phyloP scores from a whole-genome alignment of 2,329 filamentous ascomycete species.

The Pseudocercospora pini-densiflorae region DNA sequence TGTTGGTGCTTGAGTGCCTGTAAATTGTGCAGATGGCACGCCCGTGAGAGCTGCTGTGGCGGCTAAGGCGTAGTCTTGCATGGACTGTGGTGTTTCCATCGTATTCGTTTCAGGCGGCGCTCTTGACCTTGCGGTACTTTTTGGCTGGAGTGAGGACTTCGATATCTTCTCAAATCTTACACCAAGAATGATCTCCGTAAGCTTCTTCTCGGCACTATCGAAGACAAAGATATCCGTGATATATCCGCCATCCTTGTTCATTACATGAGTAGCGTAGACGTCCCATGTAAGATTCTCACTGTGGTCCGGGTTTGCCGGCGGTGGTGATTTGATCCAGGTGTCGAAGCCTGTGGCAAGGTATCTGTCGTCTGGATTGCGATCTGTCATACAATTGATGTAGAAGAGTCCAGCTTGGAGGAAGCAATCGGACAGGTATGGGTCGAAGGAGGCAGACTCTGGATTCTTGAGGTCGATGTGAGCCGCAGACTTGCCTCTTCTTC shows the following conservation, averaged over 20 bases:
- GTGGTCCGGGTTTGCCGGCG: neutral
- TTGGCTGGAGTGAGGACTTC: too few species aligned
- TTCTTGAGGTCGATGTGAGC: neutral
- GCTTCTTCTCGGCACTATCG: neutral
- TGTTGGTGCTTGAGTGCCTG: too few species aligned
- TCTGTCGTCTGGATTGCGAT: neutral
- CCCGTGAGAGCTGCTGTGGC: too few species aligned
- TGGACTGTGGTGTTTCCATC: too few species aligned
- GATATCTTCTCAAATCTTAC: neutral
- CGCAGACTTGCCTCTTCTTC: neutral
- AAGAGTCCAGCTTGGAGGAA: neutral
- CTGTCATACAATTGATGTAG: neutral
- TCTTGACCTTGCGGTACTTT: neutral
- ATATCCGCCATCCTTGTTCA: neutral
- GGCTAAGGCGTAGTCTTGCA: too few species aligned
- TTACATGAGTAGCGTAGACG: neutral
- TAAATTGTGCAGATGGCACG: too few species aligned
- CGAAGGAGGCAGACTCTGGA: neutral
- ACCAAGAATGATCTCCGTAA: neutral
- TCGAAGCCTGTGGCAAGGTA: neutral
- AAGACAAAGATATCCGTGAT: neutral
- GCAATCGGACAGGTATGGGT: neutral
- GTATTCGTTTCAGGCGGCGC: too few species aligned
- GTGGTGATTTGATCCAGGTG: neutral
- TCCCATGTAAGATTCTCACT: neutral